Percentiles rank a stretch among this genome's conserved stretches.
Evolutionary conservation across 306 rosid genomes (phyloP).

Genomic region (Cucurbita maxima): DNA sequence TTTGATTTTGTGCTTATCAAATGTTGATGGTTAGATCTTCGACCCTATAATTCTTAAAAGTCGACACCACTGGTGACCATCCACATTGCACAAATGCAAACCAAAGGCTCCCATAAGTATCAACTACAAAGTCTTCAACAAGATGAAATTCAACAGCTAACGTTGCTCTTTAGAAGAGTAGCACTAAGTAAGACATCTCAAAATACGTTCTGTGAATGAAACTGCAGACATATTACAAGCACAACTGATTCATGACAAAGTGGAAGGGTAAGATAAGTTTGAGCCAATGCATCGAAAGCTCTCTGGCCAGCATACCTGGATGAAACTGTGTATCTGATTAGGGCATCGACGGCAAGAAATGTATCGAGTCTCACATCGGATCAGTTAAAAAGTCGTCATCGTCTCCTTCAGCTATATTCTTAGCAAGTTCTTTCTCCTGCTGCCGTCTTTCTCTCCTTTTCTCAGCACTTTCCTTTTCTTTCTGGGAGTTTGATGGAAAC

Average conservation of each 20-base stretch:
- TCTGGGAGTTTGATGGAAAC: slow-evolving; percentile 38
- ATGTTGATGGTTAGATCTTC: too few relatives aligned
- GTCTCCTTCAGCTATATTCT: slow-evolving; percentile 41
- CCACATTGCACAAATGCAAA: neutral
- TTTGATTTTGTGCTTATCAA: neutral
- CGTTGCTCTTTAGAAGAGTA: neutral
- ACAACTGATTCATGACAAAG: neutral
- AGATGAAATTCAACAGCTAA: neutral
- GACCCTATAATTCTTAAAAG: neutral
- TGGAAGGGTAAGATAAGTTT: neutral
- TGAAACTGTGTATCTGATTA: neutral
- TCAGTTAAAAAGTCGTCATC: slow-evolving; percentile 27
- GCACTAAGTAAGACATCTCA: neutral
- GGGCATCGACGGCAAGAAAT: neutral
- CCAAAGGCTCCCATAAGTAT: neutral
- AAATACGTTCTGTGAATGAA: neutral
- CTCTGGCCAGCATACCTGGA: neutral
- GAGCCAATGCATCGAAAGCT: neutral
- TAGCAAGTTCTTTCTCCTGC: slow-evolving; percentile 46
- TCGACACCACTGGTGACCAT: neutral
- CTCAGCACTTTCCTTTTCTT: slow-evolving; percentile 44
- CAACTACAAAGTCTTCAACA: neutral
- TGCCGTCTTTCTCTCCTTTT: slow-evolving; percentile 41
- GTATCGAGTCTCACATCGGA: neutral
- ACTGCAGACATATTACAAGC: neutral